phyloP scores from a whole-genome alignment of 345 rosid genomes.

The Capsella bursapastoris region DNA sequence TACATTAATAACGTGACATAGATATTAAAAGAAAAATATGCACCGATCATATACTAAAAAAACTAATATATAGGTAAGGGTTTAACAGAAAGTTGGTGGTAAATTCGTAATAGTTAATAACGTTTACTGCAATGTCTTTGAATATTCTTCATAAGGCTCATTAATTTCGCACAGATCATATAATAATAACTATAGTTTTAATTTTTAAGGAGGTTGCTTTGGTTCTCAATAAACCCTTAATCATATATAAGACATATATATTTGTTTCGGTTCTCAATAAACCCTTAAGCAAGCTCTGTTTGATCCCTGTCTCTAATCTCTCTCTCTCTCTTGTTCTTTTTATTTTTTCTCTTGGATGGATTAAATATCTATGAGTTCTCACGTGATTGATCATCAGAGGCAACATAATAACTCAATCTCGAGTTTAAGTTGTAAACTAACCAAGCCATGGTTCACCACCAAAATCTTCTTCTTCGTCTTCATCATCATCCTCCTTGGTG shows the following conservation, averaged over 20 bases:
- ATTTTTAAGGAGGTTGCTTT: slow-evolving; percentile 8
- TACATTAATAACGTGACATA: background rate
- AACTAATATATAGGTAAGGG: background rate
- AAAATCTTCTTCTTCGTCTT: slow-evolving; percentile 37
- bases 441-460: slow-evolving; percentile 42
- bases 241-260: no score
- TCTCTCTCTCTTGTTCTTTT: background rate
- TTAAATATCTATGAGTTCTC: slow-evolving; percentile 22
- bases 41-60: background rate
- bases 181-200: background rate
- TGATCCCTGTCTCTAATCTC: background rate
- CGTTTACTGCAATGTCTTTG: no score
- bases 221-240: slow-evolving; percentile 2
- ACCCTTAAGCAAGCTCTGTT: background rate
- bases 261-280: no score
- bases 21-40: background rate
- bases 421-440: slow-evolving; percentile 17
- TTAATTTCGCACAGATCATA: background rate
- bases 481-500: slow-evolving; percentile 41
- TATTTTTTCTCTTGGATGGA: background rate
- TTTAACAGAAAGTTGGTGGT: no score
- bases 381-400: background rate
- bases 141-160: background rate
- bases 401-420: slow-evolving; percentile 9
- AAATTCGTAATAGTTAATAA: no score